Base-by-base conservation (phyloP, 345 rosid species). In the Syzygium grande region DNA sequence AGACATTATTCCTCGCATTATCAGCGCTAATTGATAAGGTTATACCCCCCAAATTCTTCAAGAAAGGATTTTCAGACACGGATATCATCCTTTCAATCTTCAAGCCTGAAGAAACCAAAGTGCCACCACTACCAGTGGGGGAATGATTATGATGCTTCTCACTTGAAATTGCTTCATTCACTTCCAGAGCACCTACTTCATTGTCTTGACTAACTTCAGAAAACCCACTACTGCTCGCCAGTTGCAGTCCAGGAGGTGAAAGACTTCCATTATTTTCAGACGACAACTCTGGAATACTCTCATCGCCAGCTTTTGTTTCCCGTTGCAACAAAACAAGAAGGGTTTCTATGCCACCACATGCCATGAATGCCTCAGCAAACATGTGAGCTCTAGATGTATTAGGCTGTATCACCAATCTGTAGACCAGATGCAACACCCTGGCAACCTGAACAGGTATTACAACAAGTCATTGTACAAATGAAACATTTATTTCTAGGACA, bases 271-370 rank as follows among this genome's bases (percentile, higher is more conserved):
- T 91, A 91, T 88, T 89, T 89, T 89, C 91, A 61, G 77, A 87
- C 86, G 30, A 84, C 59, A 90, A 77, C 85, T 91, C 96, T 86
- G 88, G 87, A 90, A 92, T 73, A 85, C 80, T 84, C 56, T 87
- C 90, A 87, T 98, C 98, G 30, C 98, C 98, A 91, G 92, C 92
- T 92, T 96, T 96, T 87, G 96, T 99, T 95, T 98, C 99, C 87
- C 94, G 93, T 88, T 98, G 99, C 91, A 98, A 94, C 89, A 98
- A 91, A 87, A 98, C 99, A 90, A 98, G 99, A 93, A 98, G 98
- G 46, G 97, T 95, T 91, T 98, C 99, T 91, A 97, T 91, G 84
- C 99, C 99, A 90, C 98, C 99, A 77, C 95, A 92, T 90, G 91
- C 89, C 88, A 98, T 92, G 90, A 97, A 97, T 88, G 94, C 95